A percentile compares a stretch with the other conserved stretches of the same genome.
phyloP scores from a whole-genome alignment of 768 basidiomycete genomes.

The Pleurotus giganteus region DNA sequence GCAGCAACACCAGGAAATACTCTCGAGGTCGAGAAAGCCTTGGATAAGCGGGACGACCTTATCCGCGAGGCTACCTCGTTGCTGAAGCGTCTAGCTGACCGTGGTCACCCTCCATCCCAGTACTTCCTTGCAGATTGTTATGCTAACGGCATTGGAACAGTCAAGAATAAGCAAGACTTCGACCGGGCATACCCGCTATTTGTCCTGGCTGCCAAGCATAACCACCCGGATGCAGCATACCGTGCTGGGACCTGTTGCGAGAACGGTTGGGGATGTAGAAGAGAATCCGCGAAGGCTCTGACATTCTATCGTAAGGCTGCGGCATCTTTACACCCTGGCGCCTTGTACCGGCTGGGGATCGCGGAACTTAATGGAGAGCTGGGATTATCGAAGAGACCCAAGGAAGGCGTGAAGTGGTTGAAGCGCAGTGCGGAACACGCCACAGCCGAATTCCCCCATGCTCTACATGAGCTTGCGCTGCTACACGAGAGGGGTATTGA shows the following conservation, averaged over 20 bases:
- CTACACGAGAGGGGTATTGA: conserved; percentile 97
- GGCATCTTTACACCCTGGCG: conserved; percentile 87
- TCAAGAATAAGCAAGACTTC: conserved; percentile 90
- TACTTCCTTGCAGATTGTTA: conserved; percentile 99
- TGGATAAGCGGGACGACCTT: conserved; percentile 84
- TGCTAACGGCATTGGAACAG: conserved; percentile 95
- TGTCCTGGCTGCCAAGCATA: conserved; percentile 94
- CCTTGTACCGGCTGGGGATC: conserved; percentile 95
- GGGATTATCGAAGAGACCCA: conserved; percentile 78
- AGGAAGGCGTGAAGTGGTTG: conserved; percentile 98
- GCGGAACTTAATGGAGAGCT: conserved; percentile 96
- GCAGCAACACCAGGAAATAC: conserved; percentile 67
- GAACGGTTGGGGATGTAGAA: conserved; percentile 97
- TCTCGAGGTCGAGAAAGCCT: conserved; percentile 76
- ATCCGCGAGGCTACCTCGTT: conserved; percentile 84
- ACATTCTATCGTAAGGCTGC: conserved; percentile 94
- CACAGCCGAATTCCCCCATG: conserved; percentile 94
- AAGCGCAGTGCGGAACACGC: conserved; percentile 95
- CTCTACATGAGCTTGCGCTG: conserved; percentile 90
- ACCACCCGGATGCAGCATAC: conserved; percentile 93
- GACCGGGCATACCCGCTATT: conserved; percentile 97
- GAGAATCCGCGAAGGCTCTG: conserved; percentile 88
- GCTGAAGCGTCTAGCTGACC: conserved; percentile 88
- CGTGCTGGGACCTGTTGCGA: conserved; percentile 97
- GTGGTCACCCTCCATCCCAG: conserved; percentile 92